Conservation (phyloP, 2,329 filamentous ascomycete species). For the Trichophyton simii region DNA sequence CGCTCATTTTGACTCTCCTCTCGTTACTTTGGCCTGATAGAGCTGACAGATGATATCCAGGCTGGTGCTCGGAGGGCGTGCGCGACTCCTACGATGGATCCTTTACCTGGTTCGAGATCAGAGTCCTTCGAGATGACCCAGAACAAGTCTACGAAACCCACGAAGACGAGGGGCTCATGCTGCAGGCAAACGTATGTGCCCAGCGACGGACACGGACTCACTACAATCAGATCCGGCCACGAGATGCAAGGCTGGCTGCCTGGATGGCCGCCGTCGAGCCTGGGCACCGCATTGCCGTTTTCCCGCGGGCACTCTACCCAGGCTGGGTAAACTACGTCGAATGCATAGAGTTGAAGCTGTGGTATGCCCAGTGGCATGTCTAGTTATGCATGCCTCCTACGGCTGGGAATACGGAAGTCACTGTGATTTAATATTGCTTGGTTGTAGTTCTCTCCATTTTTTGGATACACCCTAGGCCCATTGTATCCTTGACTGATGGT, state of each 20-base stretch:
- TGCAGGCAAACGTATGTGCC: background rate
- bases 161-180: background rate
- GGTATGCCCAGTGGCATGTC: background rate
- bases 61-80: background rate
- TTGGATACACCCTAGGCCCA: no score
- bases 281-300: background rate
- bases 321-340: background rate
- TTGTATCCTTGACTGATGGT: no score
- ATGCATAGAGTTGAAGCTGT: background rate
- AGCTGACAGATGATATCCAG: background rate
- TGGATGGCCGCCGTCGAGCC: background rate
- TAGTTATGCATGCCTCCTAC: background rate
- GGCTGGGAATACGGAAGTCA: no score
- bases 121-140: background rate
- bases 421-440: no score
- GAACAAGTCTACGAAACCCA: background rate
- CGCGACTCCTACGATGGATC: background rate
- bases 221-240: background rate
- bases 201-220: background rate
- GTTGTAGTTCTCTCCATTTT: no score
- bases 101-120: background rate
- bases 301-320: background rate
- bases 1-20: background rate
- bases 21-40: no score
- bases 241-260: background rate